Evolutionary conservation across 805 yeast species (phyloP).

Genomic region (Wickerhamiella azymoides): DNA sequence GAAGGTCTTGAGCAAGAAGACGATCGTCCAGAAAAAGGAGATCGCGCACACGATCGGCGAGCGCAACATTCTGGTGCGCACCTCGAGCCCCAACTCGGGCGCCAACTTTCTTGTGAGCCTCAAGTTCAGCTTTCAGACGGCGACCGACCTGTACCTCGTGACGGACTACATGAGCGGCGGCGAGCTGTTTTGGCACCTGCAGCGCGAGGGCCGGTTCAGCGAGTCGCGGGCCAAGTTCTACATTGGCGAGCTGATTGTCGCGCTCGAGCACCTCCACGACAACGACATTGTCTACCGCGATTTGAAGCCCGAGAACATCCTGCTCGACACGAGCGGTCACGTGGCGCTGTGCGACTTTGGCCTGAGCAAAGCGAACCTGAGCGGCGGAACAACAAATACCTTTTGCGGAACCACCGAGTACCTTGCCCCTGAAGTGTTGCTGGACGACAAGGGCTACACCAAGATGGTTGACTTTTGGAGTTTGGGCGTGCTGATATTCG

Average conservation of each 20-base stretch:
- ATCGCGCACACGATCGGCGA: conserved; percentile 98
- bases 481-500: conserved; percentile 87
- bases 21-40: conserved; percentile 91
- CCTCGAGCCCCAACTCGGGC: conserved; percentile 54
- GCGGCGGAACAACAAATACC: conserved; percentile 75
- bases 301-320: conserved; percentile 89
- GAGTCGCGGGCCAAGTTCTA: conserved; percentile 94
- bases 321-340: conserved; percentile 93
- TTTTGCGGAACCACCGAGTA: conserved; percentile 98
- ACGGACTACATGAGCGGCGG: conserved; percentile 99
- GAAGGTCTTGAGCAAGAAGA: conserved; percentile 91
- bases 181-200: conserved; percentile 91
- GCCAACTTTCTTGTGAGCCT: conserved; percentile 92
- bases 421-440: conserved; percentile 88
- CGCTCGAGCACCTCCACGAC: conserved; percentile 88
- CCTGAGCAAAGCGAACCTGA: conserved; percentile 79
- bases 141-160: conserved; percentile 77
- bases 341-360: conserved; percentile 97
- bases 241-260: conserved; percentile 88
- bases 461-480: conserved; percentile 99
- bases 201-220: conserved; percentile 84
- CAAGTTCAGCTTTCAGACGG: conserved; percentile 93
- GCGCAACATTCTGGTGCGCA: conserved; percentile 83
- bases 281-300: conserved; percentile 94
- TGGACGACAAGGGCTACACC: conserved; percentile 93